Percentiles rank a stretch among this genome's conserved stretches.
Evolutionary conservation across 106 monocot genomes (phyloP).

Genomic region (Dendrobium nobile): DNA sequence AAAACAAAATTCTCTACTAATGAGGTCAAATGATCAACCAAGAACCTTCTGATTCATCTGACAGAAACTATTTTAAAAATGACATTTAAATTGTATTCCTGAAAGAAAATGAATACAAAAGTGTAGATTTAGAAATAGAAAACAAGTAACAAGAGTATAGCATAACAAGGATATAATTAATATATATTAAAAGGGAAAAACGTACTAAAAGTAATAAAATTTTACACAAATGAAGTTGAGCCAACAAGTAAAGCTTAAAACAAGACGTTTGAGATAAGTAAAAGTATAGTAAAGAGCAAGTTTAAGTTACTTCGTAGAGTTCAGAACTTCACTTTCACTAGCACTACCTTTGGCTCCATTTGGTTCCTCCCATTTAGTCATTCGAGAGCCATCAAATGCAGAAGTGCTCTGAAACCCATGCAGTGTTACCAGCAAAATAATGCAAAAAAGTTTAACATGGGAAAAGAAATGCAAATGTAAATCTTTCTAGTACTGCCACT

Average conservation of each 20-base stretch:
- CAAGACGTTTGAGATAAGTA: background rate
- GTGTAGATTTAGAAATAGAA: too few species aligned
- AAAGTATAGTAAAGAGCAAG: background rate
- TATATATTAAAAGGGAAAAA: background rate
- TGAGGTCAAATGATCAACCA: too few species aligned
- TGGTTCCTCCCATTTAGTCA: conserved; percentile 93
- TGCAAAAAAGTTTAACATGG: background rate
- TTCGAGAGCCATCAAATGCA: conserved; percentile 77
- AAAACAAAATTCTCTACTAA: too few species aligned
- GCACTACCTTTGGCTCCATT: conserved; percentile 84
- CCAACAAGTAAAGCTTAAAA: background rate
- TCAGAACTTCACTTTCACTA: background rate
- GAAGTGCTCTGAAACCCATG: conserved; percentile 49
- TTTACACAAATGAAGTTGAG: background rate
- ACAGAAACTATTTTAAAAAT: too few species aligned
- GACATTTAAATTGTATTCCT: too few species aligned
- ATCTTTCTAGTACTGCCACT: conserved; percentile 13
- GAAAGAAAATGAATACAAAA: too few species aligned
- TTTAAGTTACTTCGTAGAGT: background rate
- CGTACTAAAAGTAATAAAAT: background rate
- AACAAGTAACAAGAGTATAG: background rate
- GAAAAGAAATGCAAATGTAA: conserved; percentile 1
- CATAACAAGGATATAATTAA: background rate
- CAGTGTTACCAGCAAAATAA: background rate
- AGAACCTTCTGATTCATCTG: too few species aligned